These are phyloP conservation scores for Chamaecrista fasciculata DNA, from an alignment of 306 rosid species.

Conservation along the genomic window DNA sequence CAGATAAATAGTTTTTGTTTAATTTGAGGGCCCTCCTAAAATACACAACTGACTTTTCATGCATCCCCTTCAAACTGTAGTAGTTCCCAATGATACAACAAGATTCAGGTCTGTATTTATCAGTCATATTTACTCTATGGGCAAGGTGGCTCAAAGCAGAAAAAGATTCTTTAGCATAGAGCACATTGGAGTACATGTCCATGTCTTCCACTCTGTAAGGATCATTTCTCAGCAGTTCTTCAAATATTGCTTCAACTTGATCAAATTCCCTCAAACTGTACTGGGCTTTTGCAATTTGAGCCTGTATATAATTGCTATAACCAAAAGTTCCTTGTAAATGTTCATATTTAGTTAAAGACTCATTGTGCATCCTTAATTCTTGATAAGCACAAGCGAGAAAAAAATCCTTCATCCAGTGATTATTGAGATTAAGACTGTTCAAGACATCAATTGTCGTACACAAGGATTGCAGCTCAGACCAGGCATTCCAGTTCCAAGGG, in stretches of 20 bases:
- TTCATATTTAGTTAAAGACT: slow-evolving; percentile 71
- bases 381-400: slow-evolving; percentile 88
- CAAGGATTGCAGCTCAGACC: slow-evolving; percentile 88
- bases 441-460: slow-evolving; percentile 68
- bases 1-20: slow-evolving; percentile 88
- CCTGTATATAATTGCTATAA: slow-evolving; percentile 84
- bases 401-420: slow-evolving; percentile 98
- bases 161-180: slow-evolving; percentile 84
- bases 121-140: slow-evolving; percentile 88
- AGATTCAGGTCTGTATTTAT: slow-evolving; percentile 96
- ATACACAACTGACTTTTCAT: slow-evolving; percentile 89
- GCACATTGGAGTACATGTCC: slow-evolving; percentile 99
- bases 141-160: slow-evolving; percentile 95
- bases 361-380: slow-evolving; percentile 87
- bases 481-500: slow-evolving; percentile 99
- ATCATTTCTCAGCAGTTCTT: slow-evolving; percentile 88
- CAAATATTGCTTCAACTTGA: slow-evolving; percentile 91
- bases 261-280: slow-evolving; percentile 93
- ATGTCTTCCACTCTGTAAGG: slow-evolving; percentile 95
- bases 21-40: slow-evolving; percentile 95
- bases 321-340: slow-evolving; percentile 70
- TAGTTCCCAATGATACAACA: slow-evolving; percentile 97
- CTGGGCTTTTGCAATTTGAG: slow-evolving; percentile 89
- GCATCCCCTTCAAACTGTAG: slow-evolving; percentile 95
- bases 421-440: slow-evolving; percentile 75